phyloP scores from a whole-genome alignment of 129 eudicot species.

The Scalesia atractyloides region DNA sequence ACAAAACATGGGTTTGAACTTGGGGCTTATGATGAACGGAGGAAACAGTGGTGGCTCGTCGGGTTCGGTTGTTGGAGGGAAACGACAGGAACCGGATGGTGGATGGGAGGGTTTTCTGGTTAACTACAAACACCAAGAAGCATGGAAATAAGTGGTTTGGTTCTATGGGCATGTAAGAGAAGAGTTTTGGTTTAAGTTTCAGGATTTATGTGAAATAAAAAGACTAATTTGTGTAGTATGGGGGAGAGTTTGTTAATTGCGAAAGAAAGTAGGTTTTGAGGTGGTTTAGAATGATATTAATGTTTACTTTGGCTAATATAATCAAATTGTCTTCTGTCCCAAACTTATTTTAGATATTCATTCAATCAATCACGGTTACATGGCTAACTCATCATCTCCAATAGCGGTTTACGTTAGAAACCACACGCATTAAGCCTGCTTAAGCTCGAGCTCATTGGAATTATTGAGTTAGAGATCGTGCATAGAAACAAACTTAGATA shows the following conservation, averaged over 20 bases:
- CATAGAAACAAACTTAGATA: no score
- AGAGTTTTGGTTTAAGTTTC: not conserved
- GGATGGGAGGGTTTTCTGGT: slow-evolving; percentile 54
- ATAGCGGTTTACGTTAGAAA: no score
- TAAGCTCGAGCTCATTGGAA: no score
- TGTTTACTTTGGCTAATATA: not conserved
- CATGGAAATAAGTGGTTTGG: not conserved
- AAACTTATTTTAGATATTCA: no score
- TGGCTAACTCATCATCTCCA: no score
- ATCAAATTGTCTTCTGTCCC: no score
- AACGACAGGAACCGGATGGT: slow-evolving; percentile 63
- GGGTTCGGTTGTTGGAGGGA: slow-evolving; percentile 46
- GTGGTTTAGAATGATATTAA: not conserved
- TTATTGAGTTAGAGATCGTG: no score
- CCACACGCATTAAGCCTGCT: no score
- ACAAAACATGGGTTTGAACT: slow-evolving; percentile 44
- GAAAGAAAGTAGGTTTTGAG: not conserved
- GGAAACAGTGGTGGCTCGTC: slow-evolving; percentile 34
- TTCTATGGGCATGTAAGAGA: not conserved
- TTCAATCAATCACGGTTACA: no score
- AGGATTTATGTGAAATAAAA: no score
- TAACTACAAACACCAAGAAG: slow-evolving; percentile 44
- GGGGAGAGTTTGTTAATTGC: no score
- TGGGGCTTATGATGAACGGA: slow-evolving; percentile 44
- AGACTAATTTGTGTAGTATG: no score